Conservation (phyloP, 305 asterid genomes). For the Fraxinus angustifolia region DNA sequence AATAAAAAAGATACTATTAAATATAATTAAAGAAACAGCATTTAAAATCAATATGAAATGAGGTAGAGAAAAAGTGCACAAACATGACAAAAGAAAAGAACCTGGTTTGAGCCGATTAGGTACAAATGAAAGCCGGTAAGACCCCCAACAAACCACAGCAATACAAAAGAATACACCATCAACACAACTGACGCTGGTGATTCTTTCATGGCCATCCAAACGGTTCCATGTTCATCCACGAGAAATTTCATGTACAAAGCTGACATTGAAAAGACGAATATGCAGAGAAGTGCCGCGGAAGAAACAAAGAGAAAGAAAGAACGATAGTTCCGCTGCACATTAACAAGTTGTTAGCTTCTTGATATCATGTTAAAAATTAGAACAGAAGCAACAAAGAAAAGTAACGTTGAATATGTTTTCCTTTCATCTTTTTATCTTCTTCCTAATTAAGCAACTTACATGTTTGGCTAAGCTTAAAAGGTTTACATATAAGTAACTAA, state of each 20-base stretch:
- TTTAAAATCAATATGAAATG: not conserved
- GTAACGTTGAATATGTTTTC: not conserved
- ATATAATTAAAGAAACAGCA: not conserved
- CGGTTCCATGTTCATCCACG: conserved; percentile 30
- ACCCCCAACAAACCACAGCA: conserved; percentile 50
- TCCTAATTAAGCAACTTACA: not conserved
- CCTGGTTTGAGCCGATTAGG: conserved; percentile 44
- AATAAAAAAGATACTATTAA: not conserved
- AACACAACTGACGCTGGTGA: conserved; percentile 36
- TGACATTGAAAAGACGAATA: conserved; percentile 38
- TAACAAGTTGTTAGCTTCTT: not conserved
- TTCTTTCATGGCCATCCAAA: conserved; percentile 37
- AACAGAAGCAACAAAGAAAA: not conserved
- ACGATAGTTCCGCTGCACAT: conserved; percentile 40
- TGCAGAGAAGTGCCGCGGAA: conserved; percentile 38
- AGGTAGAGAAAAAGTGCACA: not conserved
- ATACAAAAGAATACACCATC: conserved; percentile 37
- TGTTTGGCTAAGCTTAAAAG: not conserved
- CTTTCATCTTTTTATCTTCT: not conserved
- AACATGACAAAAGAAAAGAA: conserved; percentile 6
- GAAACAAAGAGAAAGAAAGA: conserved; percentile 43
- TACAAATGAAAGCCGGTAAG: conserved; percentile 48
- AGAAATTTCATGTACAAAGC: conserved; percentile 36
- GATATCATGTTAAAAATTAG: not conserved
- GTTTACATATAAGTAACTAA: not conserved